phyloP scores from a whole-genome alignment of 2,329 filamentous ascomycete genomes.

The Alternaria longipes region DNA sequence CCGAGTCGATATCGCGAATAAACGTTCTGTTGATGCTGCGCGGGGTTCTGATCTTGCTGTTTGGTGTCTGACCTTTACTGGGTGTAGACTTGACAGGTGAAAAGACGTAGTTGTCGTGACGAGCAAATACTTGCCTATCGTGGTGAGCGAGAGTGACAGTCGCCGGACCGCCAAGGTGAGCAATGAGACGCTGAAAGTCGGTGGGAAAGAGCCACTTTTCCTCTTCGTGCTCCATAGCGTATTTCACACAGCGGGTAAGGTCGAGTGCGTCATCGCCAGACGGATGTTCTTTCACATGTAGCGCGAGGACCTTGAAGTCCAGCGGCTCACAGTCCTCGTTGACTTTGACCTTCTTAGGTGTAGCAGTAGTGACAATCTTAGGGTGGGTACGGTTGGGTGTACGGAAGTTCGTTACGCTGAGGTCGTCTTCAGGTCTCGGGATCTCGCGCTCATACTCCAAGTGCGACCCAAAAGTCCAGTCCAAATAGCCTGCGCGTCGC shows the following conservation, averaged over 20 bases:
- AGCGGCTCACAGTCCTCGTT: constrained; percentile 22
- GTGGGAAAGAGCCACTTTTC: constrained; percentile 39
- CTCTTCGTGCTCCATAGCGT: constrained; percentile 28
- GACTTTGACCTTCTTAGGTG: constrained; percentile 1
- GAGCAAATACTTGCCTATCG: constrained; percentile 29
- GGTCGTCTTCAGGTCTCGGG: constrained; percentile 13
- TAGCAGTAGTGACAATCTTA: constrained; percentile 11
- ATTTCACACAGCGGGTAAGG: constrained; percentile 37
- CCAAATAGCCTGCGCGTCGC: constrained; percentile 21
- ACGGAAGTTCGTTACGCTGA: constrained; percentile 33
- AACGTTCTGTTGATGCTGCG: background rate
- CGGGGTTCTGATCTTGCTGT: background rate
- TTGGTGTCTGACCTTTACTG: background rate
- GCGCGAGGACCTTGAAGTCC: constrained; percentile 35
- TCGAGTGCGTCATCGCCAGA: constrained; percentile 38
- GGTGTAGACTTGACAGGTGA: constrained; percentile 2
- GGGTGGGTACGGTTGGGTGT: constrained; percentile 28
- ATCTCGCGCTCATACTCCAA: constrained; percentile 5
- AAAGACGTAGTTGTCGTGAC: constrained; percentile 16
- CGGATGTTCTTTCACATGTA: constrained; percentile 34
- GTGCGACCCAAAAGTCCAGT: constrained; percentile 28
- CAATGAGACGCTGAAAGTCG: constrained; percentile 31
- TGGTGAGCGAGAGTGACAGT: constrained; percentile 26
- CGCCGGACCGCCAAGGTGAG: constrained; percentile 27
- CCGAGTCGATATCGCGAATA: background rate